Evolutionary conservation across 1,284 basidiomycete species (phyloP), one percentile per base, ranked within the genome.

Genomic region (Fomes fomentarius): DNA sequence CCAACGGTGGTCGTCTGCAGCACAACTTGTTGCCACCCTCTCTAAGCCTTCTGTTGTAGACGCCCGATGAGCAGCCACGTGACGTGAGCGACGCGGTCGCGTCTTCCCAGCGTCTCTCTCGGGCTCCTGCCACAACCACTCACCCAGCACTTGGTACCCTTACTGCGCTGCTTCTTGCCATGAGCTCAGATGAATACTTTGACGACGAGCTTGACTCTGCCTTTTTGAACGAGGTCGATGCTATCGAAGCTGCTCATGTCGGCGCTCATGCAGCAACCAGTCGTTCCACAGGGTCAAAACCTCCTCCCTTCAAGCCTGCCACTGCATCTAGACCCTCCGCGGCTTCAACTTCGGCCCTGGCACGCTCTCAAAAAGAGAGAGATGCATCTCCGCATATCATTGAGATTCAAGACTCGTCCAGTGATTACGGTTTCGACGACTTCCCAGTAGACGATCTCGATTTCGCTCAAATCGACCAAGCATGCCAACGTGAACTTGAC

Each of bases 101-200:
- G 59, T 55, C 55, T 14, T 17, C 8, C 19, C 4, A 17, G 26
- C 39, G 46, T 42, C 43, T 33, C 21, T 21, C n/a, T 25, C 31
- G n/a, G n/a, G n/a, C 37, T 22, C 30, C 43, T 26, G 54, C 57
- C 50, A 54, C 59, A 55, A 53, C 47, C 35, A 40, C 24, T 15
- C 19, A n/a, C 46, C 28, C 39, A 45, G 14, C 28, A n/a, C 34
- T 7, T 25, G 21, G 22, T 12, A 19, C 8, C 45, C 31, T 22
- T 17, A 5, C 25, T 43, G 14, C 34, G 15, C 26, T 19, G 34
- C 15, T 21, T 15, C 22, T 19, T 15, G 34, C 42, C 49, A 91
- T 87, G 87, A 84, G 81, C 72, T 88, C 86, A 33, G 85, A 86
- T 66, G 81, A 74, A 30, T 85, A 81, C 61, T 89, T 87, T 65